A percentile compares a stretch with the other conserved stretches of the same genome.
Conservation (phyloP, 139 green algal species). For the Auxenochlorella pyrenoidosa region DNA sequence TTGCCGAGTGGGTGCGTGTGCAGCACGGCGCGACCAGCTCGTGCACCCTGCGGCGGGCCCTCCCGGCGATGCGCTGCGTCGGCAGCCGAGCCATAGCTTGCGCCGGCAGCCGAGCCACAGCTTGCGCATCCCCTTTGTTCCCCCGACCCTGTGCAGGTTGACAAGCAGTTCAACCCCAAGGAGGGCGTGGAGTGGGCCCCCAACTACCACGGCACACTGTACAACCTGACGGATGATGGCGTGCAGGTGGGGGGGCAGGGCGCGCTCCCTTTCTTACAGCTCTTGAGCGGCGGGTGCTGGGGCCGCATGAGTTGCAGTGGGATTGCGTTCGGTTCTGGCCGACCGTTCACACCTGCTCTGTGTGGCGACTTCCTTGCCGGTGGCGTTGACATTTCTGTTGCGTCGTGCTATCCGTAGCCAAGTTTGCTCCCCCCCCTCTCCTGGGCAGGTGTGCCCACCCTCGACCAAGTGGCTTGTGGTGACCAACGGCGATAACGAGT, state of each 20-base stretch:
- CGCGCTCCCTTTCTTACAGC: no score
- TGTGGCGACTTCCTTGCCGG: no score
- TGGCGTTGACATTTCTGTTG: not conserved
- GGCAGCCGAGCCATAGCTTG: no score
- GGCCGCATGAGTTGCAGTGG: no score
- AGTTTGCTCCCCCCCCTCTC: not conserved
- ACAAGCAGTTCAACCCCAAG: constrained; percentile 63
- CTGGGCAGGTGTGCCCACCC: constrained; percentile 63
- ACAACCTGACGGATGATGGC: constrained; percentile 86
- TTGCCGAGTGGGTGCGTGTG: constrained; percentile 77
- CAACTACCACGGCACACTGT: constrained; percentile 80
- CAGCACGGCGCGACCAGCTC: no score
- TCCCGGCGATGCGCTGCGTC: no score
- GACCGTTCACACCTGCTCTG: no score
- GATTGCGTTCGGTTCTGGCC: no score
- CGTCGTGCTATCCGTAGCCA: not conserved
- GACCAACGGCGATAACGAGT: constrained; percentile 90
- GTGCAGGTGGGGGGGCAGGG: constrained; percentile 46
- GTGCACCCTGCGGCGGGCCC: no score
- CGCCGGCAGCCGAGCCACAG: no score
- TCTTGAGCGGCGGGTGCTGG: no score
- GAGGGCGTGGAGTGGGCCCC: constrained; percentile 62
- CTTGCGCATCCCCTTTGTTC: not conserved
- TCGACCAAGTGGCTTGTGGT: constrained; percentile 78
- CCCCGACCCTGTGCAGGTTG: constrained; percentile 42